phyloP scores from a whole-genome alignment of 176 grass and related monocot species.

The Luzula sylvatica region DNA sequence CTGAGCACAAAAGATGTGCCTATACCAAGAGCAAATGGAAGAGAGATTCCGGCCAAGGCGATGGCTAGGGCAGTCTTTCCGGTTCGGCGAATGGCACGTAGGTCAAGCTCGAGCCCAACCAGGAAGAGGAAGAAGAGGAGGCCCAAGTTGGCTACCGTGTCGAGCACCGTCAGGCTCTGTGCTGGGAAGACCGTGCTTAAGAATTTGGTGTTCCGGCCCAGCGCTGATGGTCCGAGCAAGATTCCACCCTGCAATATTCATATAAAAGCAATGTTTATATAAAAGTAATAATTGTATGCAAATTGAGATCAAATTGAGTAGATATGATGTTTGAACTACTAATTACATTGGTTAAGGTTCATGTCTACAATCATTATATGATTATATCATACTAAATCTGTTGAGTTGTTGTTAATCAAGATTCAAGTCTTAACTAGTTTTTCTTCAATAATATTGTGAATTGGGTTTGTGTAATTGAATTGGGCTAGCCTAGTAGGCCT shows the following conservation, averaged over 20 bases:
- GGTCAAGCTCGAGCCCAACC: slow-evolving; percentile 63
- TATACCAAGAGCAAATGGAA: slow-evolving; percentile 48
- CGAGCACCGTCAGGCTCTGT: slow-evolving; percentile 53
- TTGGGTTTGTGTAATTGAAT: no score
- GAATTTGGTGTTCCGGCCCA: slow-evolving; percentile 67
- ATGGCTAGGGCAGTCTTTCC: slow-evolving; percentile 48
- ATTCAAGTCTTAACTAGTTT: background rate
- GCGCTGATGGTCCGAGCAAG: slow-evolving; percentile 56
- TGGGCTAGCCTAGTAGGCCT: no score
- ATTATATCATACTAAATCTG: background rate
- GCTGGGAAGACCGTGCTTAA: slow-evolving; percentile 40
- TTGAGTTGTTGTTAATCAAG: background rate
- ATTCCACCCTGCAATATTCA: slow-evolving; percentile 48
- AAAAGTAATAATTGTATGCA: background rate
- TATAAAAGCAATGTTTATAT: background rate
- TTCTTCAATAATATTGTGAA: no score
- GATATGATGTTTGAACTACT: background rate
- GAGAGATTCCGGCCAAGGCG: slow-evolving; percentile 37
- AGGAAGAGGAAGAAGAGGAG: slow-evolving; percentile 84
- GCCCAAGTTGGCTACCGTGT: slow-evolving; percentile 62
- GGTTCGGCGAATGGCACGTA: slow-evolving; percentile 49
- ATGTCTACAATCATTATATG: background rate
- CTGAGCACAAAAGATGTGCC: slow-evolving; percentile 48
- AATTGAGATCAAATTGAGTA: background rate
- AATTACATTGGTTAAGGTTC: no score